Evolutionary conservation across 148 eudicot genomes (phyloP), one percentile per base, ranked within the genome.

Genomic region (Amaranthus cruentus): DNA sequence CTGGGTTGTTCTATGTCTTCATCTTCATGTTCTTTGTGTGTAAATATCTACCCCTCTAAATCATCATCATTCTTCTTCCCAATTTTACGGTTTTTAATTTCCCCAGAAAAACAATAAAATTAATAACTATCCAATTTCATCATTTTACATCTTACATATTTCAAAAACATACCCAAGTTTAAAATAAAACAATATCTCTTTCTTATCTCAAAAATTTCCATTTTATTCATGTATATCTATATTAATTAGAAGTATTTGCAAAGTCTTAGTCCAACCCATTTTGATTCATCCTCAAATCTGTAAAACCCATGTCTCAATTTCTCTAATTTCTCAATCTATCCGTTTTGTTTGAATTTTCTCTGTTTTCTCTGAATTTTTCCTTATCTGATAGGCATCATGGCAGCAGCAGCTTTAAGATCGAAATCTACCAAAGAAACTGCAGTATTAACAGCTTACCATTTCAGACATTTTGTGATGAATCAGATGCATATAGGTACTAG

Each of bases 321-420:
- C 54, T 47, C 60, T 69, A 56, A 82, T 70, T 64, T 15, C 38
- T 28, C 3, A 14, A 66, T 66, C 12, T 66, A 11, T 73, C 14
- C 66, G 63, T 51, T 15, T 62, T 28, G 38, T 42, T 48, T 53
- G 63, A 7, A 55, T 53, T 21, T 44, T 5, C 46, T 38, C 58
- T 73, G 51, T 70, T 48, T 66, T 60, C 21, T 60, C 9, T 59
- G 51, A 13, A 53, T 57, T 28, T 42, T 50, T 47, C n/a, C 63
- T 52, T 47, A 28, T 10, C 6, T 14, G 44, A 7, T 47, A 49
- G 49, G 7, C 52, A 66, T 77, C 76, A 95, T 95, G 97, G 96
- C 99, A 47, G 90, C 90, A 73, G 78, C 85, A 42, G 97, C 84
- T 12, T 50, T 96, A 60, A 87, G 99, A 85, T 89, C 94, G 73